Evolutionary conservation across 352 stramenopile species (phyloP).

Genomic region (Globisporangium ultimum): DNA sequence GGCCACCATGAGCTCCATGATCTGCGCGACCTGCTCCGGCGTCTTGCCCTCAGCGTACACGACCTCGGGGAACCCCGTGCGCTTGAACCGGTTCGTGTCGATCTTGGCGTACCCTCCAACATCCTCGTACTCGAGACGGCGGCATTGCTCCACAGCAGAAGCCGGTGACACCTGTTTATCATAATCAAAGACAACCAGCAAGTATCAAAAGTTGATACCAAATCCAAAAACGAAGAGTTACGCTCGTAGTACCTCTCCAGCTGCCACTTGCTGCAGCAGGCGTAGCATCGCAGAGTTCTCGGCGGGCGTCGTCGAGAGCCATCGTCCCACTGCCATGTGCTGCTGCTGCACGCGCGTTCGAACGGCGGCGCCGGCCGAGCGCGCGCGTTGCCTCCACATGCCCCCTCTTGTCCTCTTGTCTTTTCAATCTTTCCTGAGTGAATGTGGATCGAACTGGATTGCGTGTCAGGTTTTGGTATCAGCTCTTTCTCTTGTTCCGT

Average conservation of each 20-base stretch:
- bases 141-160: conserved; percentile 21
- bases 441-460: background rate
- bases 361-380: background rate
- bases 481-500: background rate
- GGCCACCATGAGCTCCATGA: conserved; percentile 88
- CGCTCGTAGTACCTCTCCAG: conserved; percentile 39
- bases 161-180: conserved; percentile 23
- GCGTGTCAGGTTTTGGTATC: background rate
- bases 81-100: conserved; percentile 81
- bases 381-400: conserved; percentile 2
- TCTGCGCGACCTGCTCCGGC: conserved; percentile 81
- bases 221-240: background rate
- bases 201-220: background rate
- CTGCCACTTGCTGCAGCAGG: conserved; percentile 57
- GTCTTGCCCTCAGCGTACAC: conserved; percentile 95
- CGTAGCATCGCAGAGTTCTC: conserved; percentile 26
- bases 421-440: background rate
- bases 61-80: conserved; percentile 95
- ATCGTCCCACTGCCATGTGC: background rate
- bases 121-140: conserved; percentile 46
- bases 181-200: background rate
- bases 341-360: background rate
- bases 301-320: conserved; percentile 19
- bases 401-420: no score
- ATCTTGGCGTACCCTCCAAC: conserved; percentile 76